Percentiles rank a stretch among this genome's conserved stretches.
These are phyloP conservation scores for Cladophialophora carrionii DNA, from an alignment of 2,329 filamentous ascomycete genomes.

Conservation along the genomic window DNA sequence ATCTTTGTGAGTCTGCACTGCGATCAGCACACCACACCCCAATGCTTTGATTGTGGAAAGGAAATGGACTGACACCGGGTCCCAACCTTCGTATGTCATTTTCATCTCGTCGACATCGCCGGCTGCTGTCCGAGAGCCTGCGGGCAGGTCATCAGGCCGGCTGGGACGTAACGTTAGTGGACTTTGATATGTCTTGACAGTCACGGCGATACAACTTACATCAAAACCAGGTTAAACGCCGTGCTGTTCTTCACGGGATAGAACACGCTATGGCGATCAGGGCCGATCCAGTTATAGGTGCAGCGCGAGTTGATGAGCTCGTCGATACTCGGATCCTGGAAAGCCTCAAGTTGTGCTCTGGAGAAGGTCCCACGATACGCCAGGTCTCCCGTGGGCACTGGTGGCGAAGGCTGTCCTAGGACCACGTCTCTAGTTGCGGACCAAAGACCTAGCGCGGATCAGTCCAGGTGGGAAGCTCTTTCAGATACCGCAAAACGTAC, in stretches of 20 bases:
- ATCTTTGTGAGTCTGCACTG: constrained; percentile 18
- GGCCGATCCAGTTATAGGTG: constrained; percentile 23
- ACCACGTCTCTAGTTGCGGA: constrained; percentile 50
- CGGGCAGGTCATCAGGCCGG: constrained; percentile 20
- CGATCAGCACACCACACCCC: neutral
- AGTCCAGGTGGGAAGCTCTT: neutral
- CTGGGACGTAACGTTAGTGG: neutral
- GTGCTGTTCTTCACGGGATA: constrained; percentile 19
- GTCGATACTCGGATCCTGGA: constrained; percentile 18
- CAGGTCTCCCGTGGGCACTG: constrained; percentile 58
- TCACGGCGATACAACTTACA: constrained; percentile 2
- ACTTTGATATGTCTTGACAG: no score
- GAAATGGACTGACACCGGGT: constrained; percentile 13
- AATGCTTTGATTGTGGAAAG: neutral
- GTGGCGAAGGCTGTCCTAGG: constrained; percentile 49
- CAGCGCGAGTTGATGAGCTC: constrained; percentile 21
- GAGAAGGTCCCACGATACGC: constrained; percentile 48
- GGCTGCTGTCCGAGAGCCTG: constrained; percentile 7
- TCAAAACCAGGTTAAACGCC: constrained; percentile 23
- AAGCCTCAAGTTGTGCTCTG: constrained; percentile 13
- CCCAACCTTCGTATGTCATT: constrained; percentile 25
- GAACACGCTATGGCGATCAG: constrained; percentile 22
- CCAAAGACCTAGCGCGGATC: constrained; percentile 43
- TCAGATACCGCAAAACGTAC: constrained; percentile 33
- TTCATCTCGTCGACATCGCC: constrained; percentile 20